Evolutionary conservation across 805 yeast genomes (phyloP), one percentile per base, ranked within the genome.

Genomic region (Teunomyces stri): DNA sequence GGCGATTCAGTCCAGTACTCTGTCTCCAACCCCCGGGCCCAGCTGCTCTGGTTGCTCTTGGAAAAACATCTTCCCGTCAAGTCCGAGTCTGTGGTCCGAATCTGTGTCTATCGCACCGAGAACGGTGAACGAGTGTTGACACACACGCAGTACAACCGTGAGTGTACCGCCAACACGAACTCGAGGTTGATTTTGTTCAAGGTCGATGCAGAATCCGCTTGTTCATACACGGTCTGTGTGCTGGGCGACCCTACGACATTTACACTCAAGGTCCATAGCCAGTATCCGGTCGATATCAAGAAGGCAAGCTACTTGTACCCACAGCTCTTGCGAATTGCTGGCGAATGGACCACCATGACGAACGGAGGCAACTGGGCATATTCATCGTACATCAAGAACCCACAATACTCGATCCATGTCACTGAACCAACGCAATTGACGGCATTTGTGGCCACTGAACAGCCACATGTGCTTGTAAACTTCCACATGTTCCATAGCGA

Each of bases 341-440:
- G 73, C 15, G 56, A 57, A 21, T 84, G 88, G 88, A 61, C 61
- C 9, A 53, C 62, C 1, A 60, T 58, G 2, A 61, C 60, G 12
- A 61, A 74, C 39, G 88, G 87, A 2, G 89, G 89, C 0, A 78
- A 72, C 53, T 79, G 82, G 80, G 49, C 75, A 0, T 48, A 66
- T 20, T 65, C 75, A 5, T 61, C 75, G 0, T 84, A 72, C 53
- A 56, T 76, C 16, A 56, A 66, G 7, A 84, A 84, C 51, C 89
- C 89, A 0, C 87, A 82, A 51, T 81, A 68, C 43, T 57, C 52
- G 6, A 31, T 75, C 1, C 58, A 59, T 10, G 58, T 64, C 0
- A 30, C 45, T 1, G 48, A 51, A 2, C 47, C 45, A 7, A 51
- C 62, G 5, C 29, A 31, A 5, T 11, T 47, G 7, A 10, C 34